Conservation (phyloP, 768 basidiomycete genomes). For the Leccinum variicolor region DNA sequence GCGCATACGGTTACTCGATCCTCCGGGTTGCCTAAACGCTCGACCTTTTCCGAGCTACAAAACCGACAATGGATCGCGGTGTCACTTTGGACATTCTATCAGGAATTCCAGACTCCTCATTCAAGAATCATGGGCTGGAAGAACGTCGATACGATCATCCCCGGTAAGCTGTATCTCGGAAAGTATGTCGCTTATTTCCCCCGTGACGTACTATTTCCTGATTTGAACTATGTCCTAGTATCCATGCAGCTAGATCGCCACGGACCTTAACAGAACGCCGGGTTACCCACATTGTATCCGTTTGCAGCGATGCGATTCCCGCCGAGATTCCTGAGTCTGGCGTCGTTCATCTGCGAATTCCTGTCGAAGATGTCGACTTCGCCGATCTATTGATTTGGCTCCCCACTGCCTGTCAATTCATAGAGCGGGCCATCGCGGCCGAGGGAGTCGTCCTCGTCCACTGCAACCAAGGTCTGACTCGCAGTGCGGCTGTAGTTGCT, state of each 20-base stretch:
- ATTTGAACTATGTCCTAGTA: conserved; percentile 46
- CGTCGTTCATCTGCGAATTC: conserved; percentile 65
- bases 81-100: conserved; percentile 21
- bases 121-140: conserved; percentile 45
- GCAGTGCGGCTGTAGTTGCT: conserved; percentile 67
- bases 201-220: conserved; percentile 36
- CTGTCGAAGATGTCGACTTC: conserved; percentile 66
- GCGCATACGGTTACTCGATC: conserved; percentile 30
- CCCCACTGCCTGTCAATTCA: conserved; percentile 64
- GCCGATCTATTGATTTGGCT: conserved; percentile 66
- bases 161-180: conserved; percentile 65
- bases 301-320: conserved; percentile 69
- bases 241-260: conserved; percentile 67
- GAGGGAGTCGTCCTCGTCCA: conserved; percentile 66
- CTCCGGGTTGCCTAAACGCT: conserved; percentile 30
- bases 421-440: conserved; percentile 54
- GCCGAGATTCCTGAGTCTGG: conserved; percentile 70
- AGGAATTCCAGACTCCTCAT: conserved; percentile 27
- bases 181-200: conserved; percentile 50
- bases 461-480: conserved; percentile 62
- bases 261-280: conserved; percentile 69
- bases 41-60: conserved; percentile 27
- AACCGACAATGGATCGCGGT: conserved; percentile 29
- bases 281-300: conserved; percentile 78
- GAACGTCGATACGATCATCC: conserved; percentile 66